These are phyloP conservation scores for Plasmodium gaboni DNA, from an alignment of 169 alveolate genomes.

Conservation along the genomic window DNA sequence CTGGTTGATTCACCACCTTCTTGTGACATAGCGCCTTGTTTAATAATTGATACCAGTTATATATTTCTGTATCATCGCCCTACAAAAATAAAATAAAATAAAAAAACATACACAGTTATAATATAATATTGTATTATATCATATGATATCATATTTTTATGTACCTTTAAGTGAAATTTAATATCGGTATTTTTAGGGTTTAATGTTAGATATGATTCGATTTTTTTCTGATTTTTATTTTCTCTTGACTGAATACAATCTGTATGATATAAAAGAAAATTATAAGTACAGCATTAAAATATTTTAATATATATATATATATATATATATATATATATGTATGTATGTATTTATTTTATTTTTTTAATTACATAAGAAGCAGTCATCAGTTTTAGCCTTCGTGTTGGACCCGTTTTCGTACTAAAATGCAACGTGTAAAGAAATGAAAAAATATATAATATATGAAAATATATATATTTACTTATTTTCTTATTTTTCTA, in stretches of 20 bases:
- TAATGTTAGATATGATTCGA: slow-evolving; percentile 19
- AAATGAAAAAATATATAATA: not conserved
- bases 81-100: not conserved
- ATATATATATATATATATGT: slow-evolving; percentile 1
- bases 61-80: slow-evolving; percentile 60
- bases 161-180: slow-evolving; percentile 42
- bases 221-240: slow-evolving; percentile 13
- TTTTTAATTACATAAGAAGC: slow-evolving; percentile 29
- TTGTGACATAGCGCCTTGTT: slow-evolving; percentile 12
- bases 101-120: not conserved
- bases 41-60: slow-evolving; percentile 38
- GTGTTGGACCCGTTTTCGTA: slow-evolving; percentile 26
- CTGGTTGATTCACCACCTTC: slow-evolving; percentile 32
- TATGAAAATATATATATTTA: not conserved
- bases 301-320: not conserved
- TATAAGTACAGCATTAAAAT: not conserved
- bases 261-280: not conserved
- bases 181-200: slow-evolving; percentile 41
- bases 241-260: slow-evolving; percentile 46
- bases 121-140: not conserved
- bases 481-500: not conserved
- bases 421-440: not conserved
- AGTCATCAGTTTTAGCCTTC: slow-evolving; percentile 35
- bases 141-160: not conserved
- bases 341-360: not conserved